A percentile compares a stretch with the other conserved stretches of the same genome.
Conservation (phyloP, 345 rosid genomes). For the Carallia brachiata region DNA sequence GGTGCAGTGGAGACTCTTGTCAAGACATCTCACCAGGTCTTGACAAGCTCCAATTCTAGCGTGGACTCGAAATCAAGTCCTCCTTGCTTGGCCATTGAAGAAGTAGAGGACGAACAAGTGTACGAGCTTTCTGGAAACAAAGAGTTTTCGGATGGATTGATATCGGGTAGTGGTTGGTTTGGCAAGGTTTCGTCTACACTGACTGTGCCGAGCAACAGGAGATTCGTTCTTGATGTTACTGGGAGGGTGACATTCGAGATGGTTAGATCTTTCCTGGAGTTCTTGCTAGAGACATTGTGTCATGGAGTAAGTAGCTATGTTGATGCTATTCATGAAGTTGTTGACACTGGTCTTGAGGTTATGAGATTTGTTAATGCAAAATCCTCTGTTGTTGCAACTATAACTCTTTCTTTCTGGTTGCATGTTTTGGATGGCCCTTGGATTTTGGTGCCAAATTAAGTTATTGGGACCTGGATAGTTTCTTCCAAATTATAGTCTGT, state of each 20-base stretch:
- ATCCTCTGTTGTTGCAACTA: slow-evolving; percentile 45
- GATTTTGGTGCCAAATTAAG: slow-evolving; percentile 49
- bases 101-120: not conserved
- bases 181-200: slow-evolving; percentile 55
- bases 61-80: slow-evolving; percentile 5
- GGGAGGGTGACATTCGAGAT: slow-evolving; percentile 68
- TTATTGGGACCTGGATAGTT: not conserved
- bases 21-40: slow-evolving; percentile 55
- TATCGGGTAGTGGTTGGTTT: slow-evolving; percentile 37
- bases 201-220: slow-evolving; percentile 64
- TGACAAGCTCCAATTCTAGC: slow-evolving; percentile 26
- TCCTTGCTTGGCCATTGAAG: slow-evolving; percentile 18
- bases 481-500: not conserved
- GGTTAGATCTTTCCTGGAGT: slow-evolving; percentile 62
- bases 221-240: slow-evolving; percentile 64
- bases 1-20: slow-evolving; percentile 64
- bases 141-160: not conserved
- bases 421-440: slow-evolving; percentile 58
- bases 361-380: slow-evolving; percentile 50
- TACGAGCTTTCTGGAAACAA: slow-evolving; percentile 1
- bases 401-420: slow-evolving; percentile 62
- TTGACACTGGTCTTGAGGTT: slow-evolving; percentile 44
- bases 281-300: slow-evolving; percentile 46
- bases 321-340: slow-evolving; percentile 34
- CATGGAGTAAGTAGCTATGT: slow-evolving; percentile 44